Base-by-base conservation (phyloP, 768 basidiomycete genomes). In the Kwoniella sp. region DNA sequence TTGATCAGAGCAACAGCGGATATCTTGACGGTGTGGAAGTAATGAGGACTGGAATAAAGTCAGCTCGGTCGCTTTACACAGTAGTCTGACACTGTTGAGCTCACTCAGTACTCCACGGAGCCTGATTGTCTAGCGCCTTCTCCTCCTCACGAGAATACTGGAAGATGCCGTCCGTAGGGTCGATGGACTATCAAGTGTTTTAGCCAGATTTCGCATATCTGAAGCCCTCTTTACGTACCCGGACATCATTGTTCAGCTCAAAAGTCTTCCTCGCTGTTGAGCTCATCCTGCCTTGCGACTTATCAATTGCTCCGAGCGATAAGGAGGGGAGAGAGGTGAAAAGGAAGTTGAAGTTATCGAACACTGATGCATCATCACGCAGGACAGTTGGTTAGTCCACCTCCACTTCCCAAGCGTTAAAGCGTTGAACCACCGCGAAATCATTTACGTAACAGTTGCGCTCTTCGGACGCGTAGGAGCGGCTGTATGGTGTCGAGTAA, bases 91-190 rank as follows among this genome's bases (percentile, higher is more conserved):
- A 33, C 13, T 7, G 7, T 13, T 47, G 15, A 25, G 60, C 81
- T 65, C 51, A 94, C 93, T 98, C 95, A 73, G 86, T 86, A 61
- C 83, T 84, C 95, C 95, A 99, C 27, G 91, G 92, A 25, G 85
- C 82, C 68, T 88, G 87, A 37, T 84, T 81, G 55, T 94, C 90
- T 24, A 81, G 54, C 1, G 55, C 70, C 46, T 68, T 70, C 69
- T 82, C 81, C 27, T 79, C 79, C 19, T 73, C 75, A 36, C 69
- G 69, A 49, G 81, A 70, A 67, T 82, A 81, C 12, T 71, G 66
- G 61, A 79, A 81, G 44, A 82, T 69, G 13, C 72, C 72, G 52
- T 76, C 79, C 13, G 67, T 61, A 1, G 76, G 73, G 58, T 78
- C 75, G 40, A 79, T 55, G 5, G 67, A 64, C 73, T 77, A 52